Conservation (phyloP, 2,329 filamentous ascomycete genomes). For the Acrocalymma vagum region DNA sequence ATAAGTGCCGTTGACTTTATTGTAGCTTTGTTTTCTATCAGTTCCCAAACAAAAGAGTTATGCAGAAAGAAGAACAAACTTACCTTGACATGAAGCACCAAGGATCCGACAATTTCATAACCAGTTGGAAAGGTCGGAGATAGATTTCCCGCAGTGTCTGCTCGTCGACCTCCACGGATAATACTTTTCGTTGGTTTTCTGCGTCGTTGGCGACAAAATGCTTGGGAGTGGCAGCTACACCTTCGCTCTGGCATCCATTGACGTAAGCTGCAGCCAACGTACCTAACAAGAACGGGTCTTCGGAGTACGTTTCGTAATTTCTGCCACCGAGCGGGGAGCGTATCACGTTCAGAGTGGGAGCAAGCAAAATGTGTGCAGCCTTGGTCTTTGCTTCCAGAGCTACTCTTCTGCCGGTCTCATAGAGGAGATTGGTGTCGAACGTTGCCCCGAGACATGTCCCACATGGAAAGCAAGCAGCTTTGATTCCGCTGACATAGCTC, state of each 20-base stretch:
- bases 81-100: too few species aligned
- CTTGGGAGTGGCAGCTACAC: slow-evolving; percentile 54
- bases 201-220: slow-evolving; percentile 74
- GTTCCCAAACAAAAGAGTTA: too few species aligned
- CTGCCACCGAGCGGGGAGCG: slow-evolving; percentile 19
- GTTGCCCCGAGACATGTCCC: slow-evolving; percentile 70
- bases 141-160: slow-evolving; percentile 67
- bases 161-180: slow-evolving; percentile 67
- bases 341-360: slow-evolving; percentile 38
- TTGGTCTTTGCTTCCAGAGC: slow-evolving; percentile 63
- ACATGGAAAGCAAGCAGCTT: slow-evolving; percentile 75
- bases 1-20: slow-evolving; percentile 19
- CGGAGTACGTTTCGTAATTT: slow-evolving; percentile 18
- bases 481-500: slow-evolving; percentile 67
- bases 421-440: slow-evolving; percentile 73
- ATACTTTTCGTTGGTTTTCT: slow-evolving; percentile 67
- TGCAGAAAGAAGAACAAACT: too few species aligned
- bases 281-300: slow-evolving; percentile 18
- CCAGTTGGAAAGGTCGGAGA: slow-evolving; percentile 6
- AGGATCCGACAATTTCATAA: background rate
- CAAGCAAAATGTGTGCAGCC: slow-evolving; percentile 14
- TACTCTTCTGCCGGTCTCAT: slow-evolving; percentile 71
- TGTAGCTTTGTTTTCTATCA: too few species aligned
- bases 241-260: slow-evolving; percentile 56
- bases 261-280: slow-evolving; percentile 4